phyloP scores from a whole-genome alignment of 441 rosid genomes.

The Capsella rubella region DNA sequence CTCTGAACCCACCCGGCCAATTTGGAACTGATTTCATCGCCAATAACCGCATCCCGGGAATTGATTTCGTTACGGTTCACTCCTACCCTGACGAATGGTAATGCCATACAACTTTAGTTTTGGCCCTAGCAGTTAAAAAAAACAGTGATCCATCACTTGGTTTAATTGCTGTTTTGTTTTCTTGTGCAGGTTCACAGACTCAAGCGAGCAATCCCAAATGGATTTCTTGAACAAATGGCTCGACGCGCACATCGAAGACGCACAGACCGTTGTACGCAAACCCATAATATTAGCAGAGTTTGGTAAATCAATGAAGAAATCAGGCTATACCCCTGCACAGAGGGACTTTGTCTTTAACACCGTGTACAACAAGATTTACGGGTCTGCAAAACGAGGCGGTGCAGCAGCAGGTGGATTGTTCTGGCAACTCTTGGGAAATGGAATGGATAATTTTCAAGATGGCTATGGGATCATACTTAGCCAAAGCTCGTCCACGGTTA shows the following conservation, averaged over 20 bases:
- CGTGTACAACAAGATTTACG: conserved; percentile 61
- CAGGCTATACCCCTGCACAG: conserved; percentile 52
- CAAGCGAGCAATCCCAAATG: conserved; percentile 55
- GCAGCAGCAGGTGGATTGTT: conserved; percentile 76
- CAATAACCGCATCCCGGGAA: conserved; percentile 60
- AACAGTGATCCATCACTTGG: neutral
- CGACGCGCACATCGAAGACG: conserved; percentile 62
- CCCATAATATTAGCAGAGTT: conserved; percentile 68
- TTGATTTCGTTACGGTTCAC: conserved; percentile 77
- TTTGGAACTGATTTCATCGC: conserved; percentile 74
- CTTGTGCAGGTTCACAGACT: conserved; percentile 61
- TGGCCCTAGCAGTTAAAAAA: neutral
- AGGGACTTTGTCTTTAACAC: conserved; percentile 63
- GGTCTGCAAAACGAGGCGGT: conserved; percentile 68
- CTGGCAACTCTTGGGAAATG: conserved; percentile 69
- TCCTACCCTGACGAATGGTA: conserved; percentile 86
- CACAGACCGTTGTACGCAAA: conserved; percentile 58
- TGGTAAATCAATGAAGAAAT: conserved; percentile 66
- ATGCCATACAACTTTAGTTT: neutral
- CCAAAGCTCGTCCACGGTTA: conserved; percentile 69
- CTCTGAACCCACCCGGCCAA: conserved; percentile 59
- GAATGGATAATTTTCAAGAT: conserved; percentile 68
- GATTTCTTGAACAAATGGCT: conserved; percentile 79
- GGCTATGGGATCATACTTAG: conserved; percentile 66
- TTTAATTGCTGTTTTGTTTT: neutral